phyloP scores from a whole-genome alignment of 1,284 basidiomycete species.

The Papiliotrema fonsecae region DNA sequence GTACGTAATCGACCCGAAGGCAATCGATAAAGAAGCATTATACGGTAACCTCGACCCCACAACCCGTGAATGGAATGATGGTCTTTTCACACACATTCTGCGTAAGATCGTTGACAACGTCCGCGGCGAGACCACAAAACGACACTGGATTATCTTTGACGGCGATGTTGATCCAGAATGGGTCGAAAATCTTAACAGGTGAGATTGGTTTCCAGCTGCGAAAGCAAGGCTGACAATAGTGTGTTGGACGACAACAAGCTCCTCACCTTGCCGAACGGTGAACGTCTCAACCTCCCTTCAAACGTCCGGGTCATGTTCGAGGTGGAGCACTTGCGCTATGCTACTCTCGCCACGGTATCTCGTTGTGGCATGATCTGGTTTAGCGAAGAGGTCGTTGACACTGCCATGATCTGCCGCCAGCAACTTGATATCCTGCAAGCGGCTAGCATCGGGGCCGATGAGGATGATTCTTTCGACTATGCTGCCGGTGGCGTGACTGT shows the following conservation, averaged over 20 bases:
- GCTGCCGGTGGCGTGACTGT: constrained; percentile 45
- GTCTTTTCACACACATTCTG: constrained; percentile 94
- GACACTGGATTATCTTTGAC: constrained; percentile 99
- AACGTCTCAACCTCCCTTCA: constrained; percentile 91
- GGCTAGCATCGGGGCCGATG: constrained; percentile 80
- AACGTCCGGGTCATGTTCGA: constrained; percentile 99
- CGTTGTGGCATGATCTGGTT: constrained; percentile 99
- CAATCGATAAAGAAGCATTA: constrained; percentile 95
- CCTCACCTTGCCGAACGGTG: constrained; percentile 94
- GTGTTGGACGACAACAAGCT: constrained; percentile 99
- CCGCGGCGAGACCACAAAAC: constrained; percentile 90
- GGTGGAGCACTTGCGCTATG: constrained; percentile 95
- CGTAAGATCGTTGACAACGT: constrained; percentile 98
- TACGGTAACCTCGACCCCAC: constrained; percentile 97
- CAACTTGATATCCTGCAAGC: constrained; percentile 75
- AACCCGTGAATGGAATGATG: constrained; percentile 99
- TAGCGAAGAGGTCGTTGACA: constrained; percentile 89
- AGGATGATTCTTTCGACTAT: constrained; percentile 67
- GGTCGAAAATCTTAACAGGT: constrained; percentile 99
- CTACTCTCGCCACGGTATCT: constrained; percentile 96
- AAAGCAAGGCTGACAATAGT: constrained; percentile 51
- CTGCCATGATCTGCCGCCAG: constrained; percentile 85
- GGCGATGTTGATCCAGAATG: constrained; percentile 99
- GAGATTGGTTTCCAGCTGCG: constrained; percentile 28
- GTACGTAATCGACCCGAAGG: constrained; percentile 98